Evolutionary conservation across 2,329 filamentous ascomycete species (phyloP).

Genomic region (Bipolaris oryzae): DNA sequence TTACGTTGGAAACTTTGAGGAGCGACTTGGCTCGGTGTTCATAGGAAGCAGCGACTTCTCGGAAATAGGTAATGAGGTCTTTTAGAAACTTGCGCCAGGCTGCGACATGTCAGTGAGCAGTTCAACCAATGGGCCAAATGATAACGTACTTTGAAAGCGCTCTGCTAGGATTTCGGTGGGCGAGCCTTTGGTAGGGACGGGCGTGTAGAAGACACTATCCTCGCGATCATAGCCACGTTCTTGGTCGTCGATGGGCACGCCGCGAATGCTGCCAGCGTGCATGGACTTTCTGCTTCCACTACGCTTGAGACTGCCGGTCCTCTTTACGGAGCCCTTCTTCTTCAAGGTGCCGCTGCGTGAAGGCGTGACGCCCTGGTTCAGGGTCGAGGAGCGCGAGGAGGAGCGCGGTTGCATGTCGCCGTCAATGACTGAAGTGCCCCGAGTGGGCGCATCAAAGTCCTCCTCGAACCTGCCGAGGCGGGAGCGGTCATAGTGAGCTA

Average conservation of each 20-base stretch:
- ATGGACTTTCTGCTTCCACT: constrained; percentile 81
- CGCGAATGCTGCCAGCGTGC: constrained; percentile 84
- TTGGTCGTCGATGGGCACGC: constrained; percentile 73
- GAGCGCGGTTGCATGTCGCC: constrained; percentile 64
- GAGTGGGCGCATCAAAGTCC: constrained; percentile 72
- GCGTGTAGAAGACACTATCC: constrained; percentile 87
- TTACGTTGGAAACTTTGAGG: constrained; percentile 79
- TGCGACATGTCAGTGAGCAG: constrained; percentile 49
- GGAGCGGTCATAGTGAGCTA: constrained; percentile 29
- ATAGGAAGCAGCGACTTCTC: constrained; percentile 88
- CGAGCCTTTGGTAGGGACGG: constrained; percentile 83
- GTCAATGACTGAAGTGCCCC: constrained; percentile 68
- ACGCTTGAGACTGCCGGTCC: constrained; percentile 75
- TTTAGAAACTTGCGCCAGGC: constrained; percentile 96
- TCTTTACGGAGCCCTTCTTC: constrained; percentile 82
- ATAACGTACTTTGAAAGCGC: constrained; percentile 78
- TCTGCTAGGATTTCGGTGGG: constrained; percentile 87
- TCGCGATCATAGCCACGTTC: constrained; percentile 69
- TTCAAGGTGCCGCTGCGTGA: constrained; percentile 77
- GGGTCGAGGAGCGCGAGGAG: constrained; percentile 58
- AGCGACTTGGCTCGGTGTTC: constrained; percentile 83
- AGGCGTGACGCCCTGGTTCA: constrained; percentile 54
- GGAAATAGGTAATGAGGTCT: constrained; percentile 90
- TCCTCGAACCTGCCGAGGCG: constrained; percentile 66
- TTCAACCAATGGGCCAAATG: background rate